Conservation (phyloP, 495 filamentous ascomycete genomes). For the Penicillium cinerascens region DNA sequence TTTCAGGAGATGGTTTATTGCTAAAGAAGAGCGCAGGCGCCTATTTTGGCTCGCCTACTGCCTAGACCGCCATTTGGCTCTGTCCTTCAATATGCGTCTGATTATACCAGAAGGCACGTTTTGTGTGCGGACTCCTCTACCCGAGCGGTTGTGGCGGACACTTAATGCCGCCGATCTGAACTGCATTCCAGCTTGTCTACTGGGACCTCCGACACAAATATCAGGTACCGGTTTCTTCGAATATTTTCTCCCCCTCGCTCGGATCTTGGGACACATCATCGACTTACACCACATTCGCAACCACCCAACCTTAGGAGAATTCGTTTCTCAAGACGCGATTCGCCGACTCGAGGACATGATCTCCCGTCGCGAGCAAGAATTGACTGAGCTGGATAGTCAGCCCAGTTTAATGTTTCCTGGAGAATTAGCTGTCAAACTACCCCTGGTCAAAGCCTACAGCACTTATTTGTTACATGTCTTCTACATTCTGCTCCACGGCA, state of each 20-base stretch:
- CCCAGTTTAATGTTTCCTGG: not conserved
- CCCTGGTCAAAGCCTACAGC: conserved; percentile 21
- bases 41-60: conserved; percentile 53
- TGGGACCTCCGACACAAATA: conserved; percentile 27
- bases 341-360: conserved; percentile 18
- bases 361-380: conserved; percentile 15
- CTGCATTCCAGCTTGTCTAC: conserved; percentile 18
- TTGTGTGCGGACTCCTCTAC: conserved; percentile 32
- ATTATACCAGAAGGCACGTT: conserved; percentile 46
- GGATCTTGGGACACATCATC: conserved; percentile 77
- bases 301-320: conserved; percentile 64
- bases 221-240: conserved; percentile 56
- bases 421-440: not conserved
- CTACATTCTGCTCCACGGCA: conserved; percentile 53
- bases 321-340: conserved; percentile 16
- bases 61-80: conserved; percentile 46
- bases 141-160: conserved; percentile 31
- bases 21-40: conserved; percentile 45
- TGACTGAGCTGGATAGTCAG: conserved; percentile 5
- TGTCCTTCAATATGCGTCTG: conserved; percentile 49
- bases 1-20: conserved; percentile 13
- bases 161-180: conserved; percentile 24
- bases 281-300: conserved; percentile 74
- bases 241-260: conserved; percentile 80
- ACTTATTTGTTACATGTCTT: conserved; percentile 57